phyloP scores from a whole-genome alignment of 495 filamentous ascomycete genomes.

The Talaromyces trachyspermus region DNA sequence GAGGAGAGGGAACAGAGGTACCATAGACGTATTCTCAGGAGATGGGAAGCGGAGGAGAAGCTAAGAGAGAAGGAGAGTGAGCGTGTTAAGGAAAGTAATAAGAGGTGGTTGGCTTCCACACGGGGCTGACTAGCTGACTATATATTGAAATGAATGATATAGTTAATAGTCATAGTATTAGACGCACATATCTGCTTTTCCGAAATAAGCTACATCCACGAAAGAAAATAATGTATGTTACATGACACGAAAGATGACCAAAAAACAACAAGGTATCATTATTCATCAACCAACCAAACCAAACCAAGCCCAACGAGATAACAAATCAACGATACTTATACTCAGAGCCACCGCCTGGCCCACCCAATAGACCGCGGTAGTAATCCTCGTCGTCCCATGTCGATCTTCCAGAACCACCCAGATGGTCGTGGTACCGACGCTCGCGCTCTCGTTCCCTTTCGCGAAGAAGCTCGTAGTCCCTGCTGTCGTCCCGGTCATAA shows the following conservation, averaged over 20 bases:
- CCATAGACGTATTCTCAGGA: constrained; percentile 23
- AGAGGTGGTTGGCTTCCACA: constrained; percentile 4
- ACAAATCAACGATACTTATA: constrained; percentile 26
- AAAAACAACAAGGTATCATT: constrained; percentile 9
- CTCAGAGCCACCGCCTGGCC: constrained; percentile 25
- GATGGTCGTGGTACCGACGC: constrained; percentile 20
- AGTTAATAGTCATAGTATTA: too few species aligned
- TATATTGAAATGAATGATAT: not conserved
- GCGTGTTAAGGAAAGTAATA: constrained; percentile 18
- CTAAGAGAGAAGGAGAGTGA: constrained; percentile 28
- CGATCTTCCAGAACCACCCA: constrained; percentile 12
- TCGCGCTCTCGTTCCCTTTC: constrained; percentile 23
- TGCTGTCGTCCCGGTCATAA: constrained; percentile 18
- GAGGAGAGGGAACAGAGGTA: constrained; percentile 31
- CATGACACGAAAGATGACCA: constrained; percentile 8
- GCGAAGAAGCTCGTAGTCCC: constrained; percentile 20
- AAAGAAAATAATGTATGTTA: constrained; percentile 11
- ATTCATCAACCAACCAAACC: not conserved
- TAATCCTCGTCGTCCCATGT: constrained; percentile 29
- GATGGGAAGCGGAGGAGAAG: constrained; percentile 36
- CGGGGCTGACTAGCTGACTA: not conserved
- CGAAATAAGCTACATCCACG: constrained; percentile 1
- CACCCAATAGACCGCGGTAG: constrained; percentile 28
- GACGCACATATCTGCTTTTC: constrained; percentile 2
- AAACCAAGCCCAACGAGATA: not conserved